Base-by-base conservation (phyloP, 1,139 yeast species). In the Magnusiomyces ingens region DNA sequence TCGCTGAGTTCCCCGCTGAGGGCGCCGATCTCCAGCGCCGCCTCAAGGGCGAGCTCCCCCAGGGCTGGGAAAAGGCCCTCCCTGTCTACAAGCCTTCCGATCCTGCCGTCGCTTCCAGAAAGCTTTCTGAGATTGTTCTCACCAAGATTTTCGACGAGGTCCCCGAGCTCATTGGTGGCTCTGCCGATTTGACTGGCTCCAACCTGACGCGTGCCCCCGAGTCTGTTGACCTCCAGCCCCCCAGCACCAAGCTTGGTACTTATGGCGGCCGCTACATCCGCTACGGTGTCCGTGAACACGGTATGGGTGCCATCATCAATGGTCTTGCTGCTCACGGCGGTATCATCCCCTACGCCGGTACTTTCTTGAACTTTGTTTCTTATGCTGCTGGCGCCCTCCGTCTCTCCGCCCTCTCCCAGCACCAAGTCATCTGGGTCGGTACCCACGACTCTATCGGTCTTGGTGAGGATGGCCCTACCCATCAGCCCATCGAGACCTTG, bases 401-500 rank as follows among this genome's bases (percentile, higher is more conserved):
- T 79, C 81, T 93, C 67, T 80, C 96, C 56, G 98, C 98, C 56
- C 79, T 93, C 60, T 88, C 97, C 58, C 93, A 93, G 67, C 93
- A 84, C 74, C 96, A 95, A 65, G 85, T 89, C 64, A 83, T 88
- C 70, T 90, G 96, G 95, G 95, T 93, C 61, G 98, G 98, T 59
- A 93, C 99, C 62, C 99, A 93, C 76, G 99, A 93, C 76, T 93
- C 99, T 55, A 93, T 93, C 69, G 99, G 99, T 76, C 81, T 93
- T 65, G 99, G 99, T 77, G 99, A 93, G 80, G 99, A 93, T 71
- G 99, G 99, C 71, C 99, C 99, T 73, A 93, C 99, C 71, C 99
- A 93, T 76, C 99, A 93, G 80, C 99, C 99, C 74, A 89, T 93
- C 67, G 99, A 93, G 81, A 93, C 99, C 59, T 78, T 93, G 71